These are phyloP conservation scores for Brasilioporus rufonigricans DNA, from an alignment of 768 basidiomycete species.

Conservation along the genomic window DNA sequence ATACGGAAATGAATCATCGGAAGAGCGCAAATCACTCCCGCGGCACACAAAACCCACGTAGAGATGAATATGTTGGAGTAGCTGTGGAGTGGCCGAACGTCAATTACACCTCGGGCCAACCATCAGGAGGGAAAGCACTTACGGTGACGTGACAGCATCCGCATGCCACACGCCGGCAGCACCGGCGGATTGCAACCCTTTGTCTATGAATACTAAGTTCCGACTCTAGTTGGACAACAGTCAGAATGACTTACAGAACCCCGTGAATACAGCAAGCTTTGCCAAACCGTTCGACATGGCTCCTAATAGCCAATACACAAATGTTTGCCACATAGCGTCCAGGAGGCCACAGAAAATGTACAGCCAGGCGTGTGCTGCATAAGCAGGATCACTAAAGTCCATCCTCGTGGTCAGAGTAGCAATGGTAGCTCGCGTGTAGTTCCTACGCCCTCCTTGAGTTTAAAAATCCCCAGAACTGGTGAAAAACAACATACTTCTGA, in stretches of 20 bases:
- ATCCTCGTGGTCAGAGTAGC: conserved; percentile 44
- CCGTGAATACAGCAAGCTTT: conserved; percentile 77
- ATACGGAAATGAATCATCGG: conserved; percentile 76
- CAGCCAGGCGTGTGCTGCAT: conserved; percentile 54
- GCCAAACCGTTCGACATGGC: conserved; percentile 82
- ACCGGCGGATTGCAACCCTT: conserved; percentile 75
- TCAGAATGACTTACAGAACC: conserved; percentile 63
- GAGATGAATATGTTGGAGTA: conserved; percentile 74
- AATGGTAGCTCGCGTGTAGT: conserved; percentile 53
- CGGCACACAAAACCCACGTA: conserved; percentile 69
- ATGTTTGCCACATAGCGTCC: conserved; percentile 85
- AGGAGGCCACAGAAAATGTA: conserved; percentile 74
- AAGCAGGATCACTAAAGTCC: conserved; percentile 57
- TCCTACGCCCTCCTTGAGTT: conserved; percentile 27
- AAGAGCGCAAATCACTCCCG: conserved; percentile 61
- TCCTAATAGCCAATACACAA: conserved; percentile 80
- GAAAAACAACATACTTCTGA: conserved; percentile 52
- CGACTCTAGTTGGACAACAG: neutral
- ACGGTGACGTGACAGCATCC: conserved; percentile 63
- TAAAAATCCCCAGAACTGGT: neutral
- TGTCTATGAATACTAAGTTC: conserved; percentile 42
- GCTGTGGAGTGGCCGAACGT: conserved; percentile 17
- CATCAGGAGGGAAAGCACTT: conserved; percentile 26
- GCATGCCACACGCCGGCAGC: conserved; percentile 72
- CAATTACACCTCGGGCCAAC: neutral